Evolutionary conservation across 495 filamentous ascomycete species (phyloP), one percentile per base, ranked within the genome.

Genomic region (Platismatia glauca): DNA sequence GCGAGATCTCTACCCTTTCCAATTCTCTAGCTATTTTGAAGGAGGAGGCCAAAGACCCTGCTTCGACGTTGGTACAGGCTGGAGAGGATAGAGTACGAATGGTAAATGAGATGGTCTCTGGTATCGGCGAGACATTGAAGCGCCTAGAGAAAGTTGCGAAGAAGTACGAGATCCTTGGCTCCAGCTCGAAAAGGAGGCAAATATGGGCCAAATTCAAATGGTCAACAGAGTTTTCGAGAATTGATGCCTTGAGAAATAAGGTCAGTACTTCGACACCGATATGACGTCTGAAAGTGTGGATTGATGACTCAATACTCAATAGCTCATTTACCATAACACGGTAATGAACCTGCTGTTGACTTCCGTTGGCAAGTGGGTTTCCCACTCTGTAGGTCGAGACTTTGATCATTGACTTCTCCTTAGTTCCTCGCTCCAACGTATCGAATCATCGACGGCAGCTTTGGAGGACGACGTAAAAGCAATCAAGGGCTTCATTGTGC

Each of bases 361-460:
- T 16, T 71, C 68, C 2, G 59, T 61, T 11, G 67, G 68, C 13
- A 72, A 73, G 56, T 61, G 31, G 39, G 59, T 53, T 34, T 35
- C 55, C 48, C n/a, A 38, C 24, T 16, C 12, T 12, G 16, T 37
- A 4, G 7, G 4, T 4, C 18, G 9, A 16, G 13, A 20, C n/a
- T 9, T 3, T 4, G 11, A 7, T 55, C 22, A 46, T 43, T 61
- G 24, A 61, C 12, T 9, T 35, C 18, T 52, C 11, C 29, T 13
- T n/a, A 61, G 59, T 52, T 70, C 71, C 33, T 74, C 70, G 4
- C 56, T 74, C 4, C 64, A 74, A 27, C 68, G 71, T 5, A 69
- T 74, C 8, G 66, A 71, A 31, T 59, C 55, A 15, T 50, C 66
- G 2, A 64, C 39, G 18, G 7, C 48, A 13, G 61, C 35, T 4